Evolutionary conservation across 352 stramenopile species (phyloP).

Genomic region (Saprolegnia diclina): DNA sequence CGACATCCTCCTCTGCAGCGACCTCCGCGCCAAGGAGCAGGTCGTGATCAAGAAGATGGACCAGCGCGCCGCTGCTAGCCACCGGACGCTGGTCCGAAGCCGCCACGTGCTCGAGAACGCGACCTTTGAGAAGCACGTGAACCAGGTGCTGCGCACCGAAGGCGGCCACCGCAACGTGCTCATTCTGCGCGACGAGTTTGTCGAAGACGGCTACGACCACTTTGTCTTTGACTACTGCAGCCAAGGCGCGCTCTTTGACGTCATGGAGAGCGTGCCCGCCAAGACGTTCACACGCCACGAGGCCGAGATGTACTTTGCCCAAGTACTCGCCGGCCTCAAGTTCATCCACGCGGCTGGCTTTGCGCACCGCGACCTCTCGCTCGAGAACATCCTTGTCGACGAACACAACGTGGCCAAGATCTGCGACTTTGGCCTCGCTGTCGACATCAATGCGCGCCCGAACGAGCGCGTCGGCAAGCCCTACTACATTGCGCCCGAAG

Average conservation of each 20-base stretch:
- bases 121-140: conserved; percentile 60
- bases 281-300: conserved; percentile 32
- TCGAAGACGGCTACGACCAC: conserved; percentile 51
- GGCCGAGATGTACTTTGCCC: conserved; percentile 53
- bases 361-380: conserved; percentile 71
- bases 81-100: conserved; percentile 45
- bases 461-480: conserved; percentile 58
- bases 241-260: conserved; percentile 58
- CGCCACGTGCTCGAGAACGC: conserved; percentile 59
- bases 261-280: conserved; percentile 50
- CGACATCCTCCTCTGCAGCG: conserved; percentile 54
- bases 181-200: conserved; percentile 55
- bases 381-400: conserved; percentile 80
- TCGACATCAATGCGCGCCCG: conserved; percentile 37
- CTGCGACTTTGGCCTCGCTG: conserved; percentile 68
- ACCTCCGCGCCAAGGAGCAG: conserved; percentile 42
- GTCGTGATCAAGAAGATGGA: conserved; percentile 82
- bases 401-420: conserved; percentile 61
- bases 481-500: conserved; percentile 77
- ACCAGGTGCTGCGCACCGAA: conserved; percentile 49
- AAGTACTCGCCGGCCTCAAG: conserved; percentile 51
- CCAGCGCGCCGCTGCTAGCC: conserved; percentile 41
- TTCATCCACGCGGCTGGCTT: conserved; percentile 75
- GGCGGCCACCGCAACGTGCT: conserved; percentile 69
- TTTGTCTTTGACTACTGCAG: conserved; percentile 68